Base-by-base conservation (phyloP, 2,329 filamentous ascomycete genomes). In the Colletotrichum chrysophilum region DNA sequence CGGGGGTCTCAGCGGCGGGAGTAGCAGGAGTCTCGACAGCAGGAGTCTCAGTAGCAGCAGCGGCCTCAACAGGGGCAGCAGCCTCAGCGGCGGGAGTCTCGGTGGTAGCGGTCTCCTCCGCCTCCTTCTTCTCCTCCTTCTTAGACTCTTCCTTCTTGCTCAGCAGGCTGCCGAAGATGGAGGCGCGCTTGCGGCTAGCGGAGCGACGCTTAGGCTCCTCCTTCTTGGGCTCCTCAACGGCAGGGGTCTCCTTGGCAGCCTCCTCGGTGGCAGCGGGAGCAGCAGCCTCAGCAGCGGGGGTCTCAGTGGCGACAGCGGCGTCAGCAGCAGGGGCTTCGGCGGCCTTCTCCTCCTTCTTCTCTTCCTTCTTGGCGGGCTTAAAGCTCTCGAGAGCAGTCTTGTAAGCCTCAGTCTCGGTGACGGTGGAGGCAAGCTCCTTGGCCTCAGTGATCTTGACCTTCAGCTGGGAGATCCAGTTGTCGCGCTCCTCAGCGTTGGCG, bases 401-500 rank as follows among this genome's bases (percentile, higher is more conserved):
- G 93, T 98, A 99, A 76, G 92, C 91, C 86, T 98, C 96, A 81
- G 93, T 93, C 86, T 93, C 92, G 78, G 91, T 91, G 80, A 98
- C 91, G 71, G 90, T 90, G 78, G 94, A 89, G 82, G 93, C 93
- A 74, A 94, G 88, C 81, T 94, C 93, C 91, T 97, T 97, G 82
- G 95, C 96, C 88, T 98, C 95, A 67, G 93, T 90, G 69, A 94
- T 91, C 89, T 96, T 95, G 82, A 91, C 87, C 91, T 97, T 96
- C 80, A 98, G 85, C 82, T 96, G 94, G 77, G 92, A 88, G 81
- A 98, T 92, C 97, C 97, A 98, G 90, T 94, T 95, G 86, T 98
- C 95, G 83, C 96, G 96, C 88, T 98, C 96, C 75, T 92, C 88
- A 65, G 91, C 81, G 81, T 83, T 93, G 81, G 88, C 82, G 74